phyloP scores from a whole-genome alignment of 1,139 yeast species.

The Ashbya aceris region DNA sequence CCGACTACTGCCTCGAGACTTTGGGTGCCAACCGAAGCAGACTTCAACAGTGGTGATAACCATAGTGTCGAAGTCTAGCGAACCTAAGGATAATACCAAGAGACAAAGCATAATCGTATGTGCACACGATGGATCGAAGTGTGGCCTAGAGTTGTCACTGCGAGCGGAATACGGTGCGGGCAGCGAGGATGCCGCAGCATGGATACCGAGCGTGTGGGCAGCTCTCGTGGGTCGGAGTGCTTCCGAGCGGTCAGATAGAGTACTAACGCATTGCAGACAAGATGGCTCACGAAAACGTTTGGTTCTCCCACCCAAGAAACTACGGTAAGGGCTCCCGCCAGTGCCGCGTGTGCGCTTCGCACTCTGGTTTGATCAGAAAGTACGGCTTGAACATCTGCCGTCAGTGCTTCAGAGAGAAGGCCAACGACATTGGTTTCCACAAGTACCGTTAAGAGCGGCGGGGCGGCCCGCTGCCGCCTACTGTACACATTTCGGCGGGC shows the following conservation, averaged over 20 bases:
- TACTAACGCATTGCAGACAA: conserved; percentile 30
- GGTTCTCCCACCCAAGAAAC: conserved; percentile 99
- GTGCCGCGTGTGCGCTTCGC: conserved; percentile 98
- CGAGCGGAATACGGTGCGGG: too few relatives aligned
- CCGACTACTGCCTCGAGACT: too few relatives aligned
- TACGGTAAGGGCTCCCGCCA: conserved; percentile 99
- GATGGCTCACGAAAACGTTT: conserved; percentile 99
- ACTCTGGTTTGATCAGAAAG: conserved; percentile 99
- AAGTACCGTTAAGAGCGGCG: conserved; percentile 44
- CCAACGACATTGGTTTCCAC: conserved; percentile 97
- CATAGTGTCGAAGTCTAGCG: not conserved
- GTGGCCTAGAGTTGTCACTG: too few relatives aligned
- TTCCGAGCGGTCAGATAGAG: too few relatives aligned
- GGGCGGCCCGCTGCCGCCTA: not conserved
- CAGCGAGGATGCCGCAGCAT: too few relatives aligned
- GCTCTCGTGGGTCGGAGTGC: too few relatives aligned
- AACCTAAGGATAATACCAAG: too few relatives aligned
- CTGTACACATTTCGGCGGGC: not conserved
- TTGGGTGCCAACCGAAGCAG: not conserved
- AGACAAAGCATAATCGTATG: too few relatives aligned
- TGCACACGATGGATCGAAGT: too few relatives aligned
- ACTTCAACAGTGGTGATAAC: conserved; percentile 1
- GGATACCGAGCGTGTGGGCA: too few relatives aligned
- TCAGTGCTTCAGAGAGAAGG: conserved; percentile 99
- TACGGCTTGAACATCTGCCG: conserved; percentile 99